A percentile compares a stretch with the other conserved stretches of the same genome.
Conservation (phyloP, 2,329 filamentous ascomycete species). For the Huntiella moniliformis region DNA sequence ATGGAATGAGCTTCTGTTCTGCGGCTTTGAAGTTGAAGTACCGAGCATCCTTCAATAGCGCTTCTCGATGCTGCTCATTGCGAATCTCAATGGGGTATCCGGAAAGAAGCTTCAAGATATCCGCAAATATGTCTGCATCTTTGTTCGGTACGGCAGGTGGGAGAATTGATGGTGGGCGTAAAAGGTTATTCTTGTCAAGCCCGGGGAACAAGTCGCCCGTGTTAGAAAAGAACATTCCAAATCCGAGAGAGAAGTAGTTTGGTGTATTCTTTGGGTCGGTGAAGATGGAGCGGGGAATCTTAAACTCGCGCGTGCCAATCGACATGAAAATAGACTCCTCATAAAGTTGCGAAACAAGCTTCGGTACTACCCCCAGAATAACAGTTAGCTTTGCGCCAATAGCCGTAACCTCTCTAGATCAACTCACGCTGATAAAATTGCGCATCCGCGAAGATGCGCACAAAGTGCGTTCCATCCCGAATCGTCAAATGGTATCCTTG, state of each 20-base stretch:
- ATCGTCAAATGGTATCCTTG: conserved; percentile 82
- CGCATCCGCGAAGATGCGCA: conserved; percentile 81
- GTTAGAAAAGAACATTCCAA: conserved; percentile 68
- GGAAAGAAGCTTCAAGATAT: conserved; percentile 62
- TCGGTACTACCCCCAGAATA: conserved; percentile 42
- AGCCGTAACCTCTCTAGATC: background rate
- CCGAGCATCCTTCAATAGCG: conserved; percentile 66
- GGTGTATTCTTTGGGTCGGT: conserved; percentile 72
- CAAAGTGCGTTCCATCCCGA: conserved; percentile 68
- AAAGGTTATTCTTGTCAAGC: conserved; percentile 55
- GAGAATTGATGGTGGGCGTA: conserved; percentile 70
- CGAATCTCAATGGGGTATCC: conserved; percentile 69
- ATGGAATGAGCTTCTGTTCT: conserved; percentile 70
- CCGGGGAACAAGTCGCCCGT: conserved; percentile 72
- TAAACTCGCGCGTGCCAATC: conserved; percentile 72
- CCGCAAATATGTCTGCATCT: conserved; percentile 66
- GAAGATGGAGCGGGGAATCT: conserved; percentile 78
- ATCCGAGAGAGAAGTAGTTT: conserved; percentile 88
- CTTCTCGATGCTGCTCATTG: conserved; percentile 55
- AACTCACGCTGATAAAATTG: conserved; percentile 73
- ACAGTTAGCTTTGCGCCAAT: background rate
- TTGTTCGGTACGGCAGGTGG: conserved; percentile 67
- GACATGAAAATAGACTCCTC: conserved; percentile 83
- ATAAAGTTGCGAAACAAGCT: conserved; percentile 76
- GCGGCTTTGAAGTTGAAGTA: conserved; percentile 88